Evolutionary conservation across 257 asterid genomes (phyloP).

Genomic region (Solanum lignicaule): DNA sequence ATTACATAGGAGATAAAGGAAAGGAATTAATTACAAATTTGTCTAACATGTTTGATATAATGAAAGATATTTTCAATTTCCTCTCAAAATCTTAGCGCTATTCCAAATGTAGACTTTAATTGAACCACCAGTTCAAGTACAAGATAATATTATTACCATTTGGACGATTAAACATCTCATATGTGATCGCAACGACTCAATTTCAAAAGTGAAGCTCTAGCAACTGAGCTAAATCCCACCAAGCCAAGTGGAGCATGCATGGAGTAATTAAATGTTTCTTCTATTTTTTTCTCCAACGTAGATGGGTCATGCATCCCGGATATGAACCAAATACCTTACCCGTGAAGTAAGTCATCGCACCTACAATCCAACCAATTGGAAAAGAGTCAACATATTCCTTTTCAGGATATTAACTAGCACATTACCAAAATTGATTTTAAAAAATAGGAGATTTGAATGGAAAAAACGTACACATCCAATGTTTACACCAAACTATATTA

Average conservation of each 20-base stretch:
- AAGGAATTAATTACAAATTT: not conserved
- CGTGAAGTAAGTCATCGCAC: not conserved
- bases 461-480: not conserved
- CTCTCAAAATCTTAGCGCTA: not conserved
- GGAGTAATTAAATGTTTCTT: not conserved
- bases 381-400: not conserved
- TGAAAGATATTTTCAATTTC: not conserved
- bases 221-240: not conserved
- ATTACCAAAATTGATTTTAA: not conserved
- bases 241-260: not conserved
- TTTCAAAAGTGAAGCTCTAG: not conserved
- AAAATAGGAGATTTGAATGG: not conserved
- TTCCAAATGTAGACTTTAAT: not conserved
- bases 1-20: not conserved
- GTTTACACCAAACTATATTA: not conserved
- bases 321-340: not conserved
- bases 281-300: not conserved
- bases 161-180: not conserved
- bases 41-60: not conserved
- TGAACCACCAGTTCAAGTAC: not conserved
- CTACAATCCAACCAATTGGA: not conserved
- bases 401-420: not conserved
- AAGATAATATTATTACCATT: not conserved
- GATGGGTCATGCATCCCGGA: not conserved
- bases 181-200: fast-evolving